Conservation (phyloP, 192 early-diverging fungal genomes). For the Mortierella alpina region DNA sequence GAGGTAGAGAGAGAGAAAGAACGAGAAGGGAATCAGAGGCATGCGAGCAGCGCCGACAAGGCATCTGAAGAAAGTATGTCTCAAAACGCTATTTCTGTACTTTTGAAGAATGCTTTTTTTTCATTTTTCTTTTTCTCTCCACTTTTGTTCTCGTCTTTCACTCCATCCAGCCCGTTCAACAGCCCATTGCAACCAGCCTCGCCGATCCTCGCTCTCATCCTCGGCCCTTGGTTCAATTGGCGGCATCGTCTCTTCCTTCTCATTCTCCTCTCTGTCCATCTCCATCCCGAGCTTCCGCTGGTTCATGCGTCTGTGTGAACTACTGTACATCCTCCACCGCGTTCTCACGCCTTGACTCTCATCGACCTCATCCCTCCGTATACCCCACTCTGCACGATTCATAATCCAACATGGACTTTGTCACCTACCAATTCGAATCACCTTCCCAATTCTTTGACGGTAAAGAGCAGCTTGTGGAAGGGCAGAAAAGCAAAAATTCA, state of each 20-base stretch:
- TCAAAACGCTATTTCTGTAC: too few species aligned
- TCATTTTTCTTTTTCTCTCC: background rate
- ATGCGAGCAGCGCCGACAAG: too few species aligned
- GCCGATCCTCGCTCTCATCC: too few species aligned
- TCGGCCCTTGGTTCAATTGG: too few species aligned
- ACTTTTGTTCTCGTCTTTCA: background rate
- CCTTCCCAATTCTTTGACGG: slow-evolving; percentile 42
- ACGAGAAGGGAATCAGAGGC: background rate
- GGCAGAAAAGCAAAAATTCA: too few species aligned
- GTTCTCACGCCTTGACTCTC: background rate
- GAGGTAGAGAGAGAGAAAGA: background rate
- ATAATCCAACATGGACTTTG: slow-evolving; percentile 34
- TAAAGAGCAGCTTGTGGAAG: background rate
- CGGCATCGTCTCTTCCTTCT: background rate
- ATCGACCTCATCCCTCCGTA: background rate
- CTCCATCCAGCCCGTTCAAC: background rate
- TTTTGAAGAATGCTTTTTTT: background rate
- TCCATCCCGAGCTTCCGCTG: background rate
- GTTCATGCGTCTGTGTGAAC: background rate
- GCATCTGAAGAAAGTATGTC: too few species aligned
- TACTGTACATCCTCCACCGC: too few species aligned
- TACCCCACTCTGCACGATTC: background rate
- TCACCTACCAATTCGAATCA: slow-evolving; percentile 49
- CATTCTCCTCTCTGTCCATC: background rate
- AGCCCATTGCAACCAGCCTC: background rate